A percentile compares a stretch with the other conserved stretches of the same genome.
These are phyloP conservation scores for Blastobotrys muscicola DNA, from an alignment of 805 yeast genomes.

Conservation along the genomic window DNA sequence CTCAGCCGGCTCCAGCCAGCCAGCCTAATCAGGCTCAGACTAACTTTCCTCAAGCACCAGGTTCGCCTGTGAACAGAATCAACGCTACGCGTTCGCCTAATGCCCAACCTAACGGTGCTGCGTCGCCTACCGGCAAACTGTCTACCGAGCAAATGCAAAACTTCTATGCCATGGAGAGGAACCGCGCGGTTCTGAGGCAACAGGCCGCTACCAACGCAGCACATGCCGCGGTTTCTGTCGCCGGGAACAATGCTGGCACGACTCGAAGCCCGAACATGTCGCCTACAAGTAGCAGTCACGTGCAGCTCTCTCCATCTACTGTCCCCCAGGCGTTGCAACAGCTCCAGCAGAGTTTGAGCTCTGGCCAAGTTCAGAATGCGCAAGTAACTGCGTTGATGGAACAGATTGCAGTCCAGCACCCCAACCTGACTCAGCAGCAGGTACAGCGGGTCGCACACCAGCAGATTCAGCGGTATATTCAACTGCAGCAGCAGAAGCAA, in stretches of 20 bases:
- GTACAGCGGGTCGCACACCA: constrained; percentile 25
- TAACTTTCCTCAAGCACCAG: constrained; percentile 2
- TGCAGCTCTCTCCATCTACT: no score
- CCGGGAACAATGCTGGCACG: constrained; percentile 1
- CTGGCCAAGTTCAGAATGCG: constrained; percentile 9
- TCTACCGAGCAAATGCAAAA: no score
- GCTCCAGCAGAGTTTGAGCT: constrained; percentile 6
- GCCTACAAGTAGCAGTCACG: no score
- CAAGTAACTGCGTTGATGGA: constrained; percentile 16
- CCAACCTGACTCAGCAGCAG: constrained; percentile 25
- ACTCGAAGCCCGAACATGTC: neutral
- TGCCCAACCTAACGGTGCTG: no score
- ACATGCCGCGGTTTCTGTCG: constrained; percentile 1
- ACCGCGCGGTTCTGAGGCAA: neutral
- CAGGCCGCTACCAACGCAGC: constrained; percentile 14
- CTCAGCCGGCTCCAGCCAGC: constrained; percentile 3
- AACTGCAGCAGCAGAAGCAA: constrained; percentile 11
- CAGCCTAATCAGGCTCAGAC: constrained; percentile 9
- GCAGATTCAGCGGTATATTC: constrained; percentile 24
- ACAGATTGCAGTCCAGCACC: constrained; percentile 21
- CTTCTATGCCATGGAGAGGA: no score
- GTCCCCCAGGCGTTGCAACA: neutral
- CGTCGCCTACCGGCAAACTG: no score
- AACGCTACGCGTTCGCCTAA: no score
- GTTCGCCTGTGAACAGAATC: no score